Evolutionary conservation across 179 eudicot species (phyloP).

Genomic region (Carnegiea gigantea): DNA sequence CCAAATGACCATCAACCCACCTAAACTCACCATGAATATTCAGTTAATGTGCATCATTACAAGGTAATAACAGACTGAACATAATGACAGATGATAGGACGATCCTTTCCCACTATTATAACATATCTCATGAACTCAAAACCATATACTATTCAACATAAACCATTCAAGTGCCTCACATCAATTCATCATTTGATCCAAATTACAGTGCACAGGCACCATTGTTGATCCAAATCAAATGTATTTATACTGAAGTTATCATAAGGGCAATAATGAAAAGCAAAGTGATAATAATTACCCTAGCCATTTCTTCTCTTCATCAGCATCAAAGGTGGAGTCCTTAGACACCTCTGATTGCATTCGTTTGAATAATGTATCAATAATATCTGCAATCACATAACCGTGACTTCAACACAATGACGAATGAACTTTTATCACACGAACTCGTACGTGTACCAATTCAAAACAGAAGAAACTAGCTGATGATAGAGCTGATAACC

Average conservation of each 20-base stretch:
- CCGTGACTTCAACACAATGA: neutral
- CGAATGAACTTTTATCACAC: neutral
- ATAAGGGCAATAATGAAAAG: neutral
- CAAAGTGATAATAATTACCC: slow-evolving; percentile 42
- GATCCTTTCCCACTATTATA: neutral
- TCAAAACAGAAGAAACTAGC: neutral
- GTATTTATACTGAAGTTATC: neutral
- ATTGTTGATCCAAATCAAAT: neutral
- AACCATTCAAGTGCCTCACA: neutral
- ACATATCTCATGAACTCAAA: neutral
- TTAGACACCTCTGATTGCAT: slow-evolving; percentile 44
- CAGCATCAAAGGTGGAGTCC: slow-evolving; percentile 30
- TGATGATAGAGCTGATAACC: slow-evolving; percentile 39
- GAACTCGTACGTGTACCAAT: too few species aligned
- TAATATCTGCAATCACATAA: slow-evolving; percentile 56
- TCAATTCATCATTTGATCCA: neutral
- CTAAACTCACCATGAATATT: slow-evolving; percentile 34
- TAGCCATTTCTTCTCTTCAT: slow-evolving; percentile 87
- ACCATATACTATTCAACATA: neutral
- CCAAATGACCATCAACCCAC: slow-evolving; percentile 96
- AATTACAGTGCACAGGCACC: neutral
- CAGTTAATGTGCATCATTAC: slow-evolving; percentile 10
- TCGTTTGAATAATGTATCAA: slow-evolving; percentile 51
- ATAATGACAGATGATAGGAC: neutral
- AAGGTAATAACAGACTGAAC: neutral